phyloP scores from a whole-genome alignment of 306 rosid genomes.

The Rosa rugosa region DNA sequence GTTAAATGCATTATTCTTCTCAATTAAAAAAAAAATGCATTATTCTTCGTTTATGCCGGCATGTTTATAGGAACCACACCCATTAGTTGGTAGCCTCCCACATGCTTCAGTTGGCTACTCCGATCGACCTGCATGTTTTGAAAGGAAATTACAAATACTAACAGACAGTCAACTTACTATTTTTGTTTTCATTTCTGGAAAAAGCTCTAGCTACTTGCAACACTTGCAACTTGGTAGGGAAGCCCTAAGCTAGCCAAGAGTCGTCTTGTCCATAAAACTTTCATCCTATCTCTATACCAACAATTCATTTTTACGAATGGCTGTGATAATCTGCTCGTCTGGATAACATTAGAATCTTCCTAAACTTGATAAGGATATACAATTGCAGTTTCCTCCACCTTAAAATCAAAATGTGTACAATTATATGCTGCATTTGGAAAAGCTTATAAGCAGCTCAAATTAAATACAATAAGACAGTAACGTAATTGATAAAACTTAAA shows the following conservation, averaged over 20 bases:
- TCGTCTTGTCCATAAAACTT: not conserved
- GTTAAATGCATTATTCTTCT: no score
- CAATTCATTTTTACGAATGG: not conserved
- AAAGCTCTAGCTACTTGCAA: not conserved
- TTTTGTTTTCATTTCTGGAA: not conserved
- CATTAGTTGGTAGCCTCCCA: not conserved
- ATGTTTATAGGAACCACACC: not conserved
- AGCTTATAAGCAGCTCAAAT: no score
- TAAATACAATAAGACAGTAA: no score
- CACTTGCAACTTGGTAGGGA: slow-evolving; percentile 6
- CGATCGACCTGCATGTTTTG: not conserved
- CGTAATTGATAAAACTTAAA: no score
- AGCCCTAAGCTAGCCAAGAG: not conserved
- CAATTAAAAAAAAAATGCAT: no score
- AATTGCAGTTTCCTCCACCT: not conserved
- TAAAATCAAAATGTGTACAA: no score
- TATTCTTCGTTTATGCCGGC: not conserved
- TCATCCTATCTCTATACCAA: not conserved
- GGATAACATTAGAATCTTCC: not conserved
- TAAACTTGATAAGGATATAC: not conserved
- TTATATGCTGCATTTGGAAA: no score
- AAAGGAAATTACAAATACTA: not conserved
- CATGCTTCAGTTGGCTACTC: not conserved
- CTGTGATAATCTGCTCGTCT: not conserved
- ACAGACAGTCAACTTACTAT: not conserved